Conservation (phyloP, 2,329 filamentous ascomycete species). For the Colletotrichum simmondsii region DNA sequence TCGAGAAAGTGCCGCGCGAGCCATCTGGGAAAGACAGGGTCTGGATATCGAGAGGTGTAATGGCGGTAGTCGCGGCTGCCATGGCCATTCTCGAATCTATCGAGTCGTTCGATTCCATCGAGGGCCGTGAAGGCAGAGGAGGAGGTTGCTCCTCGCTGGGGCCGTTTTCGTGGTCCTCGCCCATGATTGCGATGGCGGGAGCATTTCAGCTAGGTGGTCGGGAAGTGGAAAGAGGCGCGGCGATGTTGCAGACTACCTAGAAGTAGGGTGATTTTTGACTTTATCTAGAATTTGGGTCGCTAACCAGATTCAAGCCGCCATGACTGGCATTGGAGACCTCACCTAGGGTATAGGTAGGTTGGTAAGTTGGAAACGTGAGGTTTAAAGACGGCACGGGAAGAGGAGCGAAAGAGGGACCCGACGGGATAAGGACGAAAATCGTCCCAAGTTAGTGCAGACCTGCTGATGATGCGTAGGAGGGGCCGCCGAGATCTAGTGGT, state of each 20-base stretch:
- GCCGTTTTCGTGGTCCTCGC: slow-evolving; percentile 38
- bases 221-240: background rate
- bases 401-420: background rate
- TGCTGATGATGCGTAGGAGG: slow-evolving; percentile 16
- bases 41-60: slow-evolving; percentile 85
- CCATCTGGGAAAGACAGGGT: slow-evolving; percentile 79
- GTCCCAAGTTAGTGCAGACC: slow-evolving; percentile 1
- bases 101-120: slow-evolving; percentile 48
- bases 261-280: background rate
- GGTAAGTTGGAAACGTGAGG: background rate
- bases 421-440: slow-evolving; percentile 2
- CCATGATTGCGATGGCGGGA: slow-evolving; percentile 42
- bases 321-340: background rate
- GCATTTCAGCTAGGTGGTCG: slow-evolving; percentile 32
- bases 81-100: slow-evolving; percentile 32
- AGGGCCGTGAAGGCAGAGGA: slow-evolving; percentile 64
- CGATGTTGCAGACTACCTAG: background rate
- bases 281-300: background rate
- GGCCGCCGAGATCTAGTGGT: slow-evolving; percentile 25
- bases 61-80: slow-evolving; percentile 82
- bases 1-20: slow-evolving; percentile 71
- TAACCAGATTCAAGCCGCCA: background rate
- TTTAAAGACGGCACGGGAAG: background rate
- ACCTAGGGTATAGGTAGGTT: background rate
- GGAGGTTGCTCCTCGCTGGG: slow-evolving; percentile 55